Evolutionary conservation across 129 eudicot genomes (phyloP), one percentile per base, ranked within the genome.

Genomic region (Mikania micrantha): DNA sequence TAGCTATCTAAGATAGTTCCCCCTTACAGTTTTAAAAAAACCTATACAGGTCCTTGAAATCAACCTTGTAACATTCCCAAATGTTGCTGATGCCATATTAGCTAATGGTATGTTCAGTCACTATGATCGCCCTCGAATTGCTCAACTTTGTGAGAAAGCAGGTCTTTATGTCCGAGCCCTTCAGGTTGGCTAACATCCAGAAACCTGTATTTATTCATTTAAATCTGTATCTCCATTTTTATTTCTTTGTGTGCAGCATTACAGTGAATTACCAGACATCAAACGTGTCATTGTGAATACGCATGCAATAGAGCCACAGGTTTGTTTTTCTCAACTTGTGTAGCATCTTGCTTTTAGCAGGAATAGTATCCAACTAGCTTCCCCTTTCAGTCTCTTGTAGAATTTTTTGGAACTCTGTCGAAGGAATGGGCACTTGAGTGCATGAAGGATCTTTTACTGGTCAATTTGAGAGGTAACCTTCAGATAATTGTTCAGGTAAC

Each of bases 261-360:
- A 93, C 72, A 76, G 88, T 59, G 96, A 89, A 72, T 64, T 86
- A 53, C 96, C 99, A 11, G 99, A 94, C 81, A 85, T 94, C 68
- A 94, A 94, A 75, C 97, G 99, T 74, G 90, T 94, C 64, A 94
- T 94, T 71, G 99, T 94, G 80, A 94, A 94, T 64, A 94, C 99
- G 27, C 99, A 94, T 83, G 99, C 99, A 21, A 94, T 94, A 82
- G 99, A 94, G 86, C 99, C 99, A 64, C 99, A 92, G 96, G 98
- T 92, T 61, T 48, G 74, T 62, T 56, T 73, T 40, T 31, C 17
- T 52, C 56, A 5, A 36, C 24, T 74, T 32, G 39, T 22, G 50
- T 17, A 4, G n/a, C 36, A 28, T 7, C 36, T 9, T 13, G 24
- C 67, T 13, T 45, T 29, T 49, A 58, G 62, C 60, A 9, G 31